phyloP scores from a whole-genome alignment of 2,329 filamentous ascomycete species.

The Aspergillus puulaauensis region DNA sequence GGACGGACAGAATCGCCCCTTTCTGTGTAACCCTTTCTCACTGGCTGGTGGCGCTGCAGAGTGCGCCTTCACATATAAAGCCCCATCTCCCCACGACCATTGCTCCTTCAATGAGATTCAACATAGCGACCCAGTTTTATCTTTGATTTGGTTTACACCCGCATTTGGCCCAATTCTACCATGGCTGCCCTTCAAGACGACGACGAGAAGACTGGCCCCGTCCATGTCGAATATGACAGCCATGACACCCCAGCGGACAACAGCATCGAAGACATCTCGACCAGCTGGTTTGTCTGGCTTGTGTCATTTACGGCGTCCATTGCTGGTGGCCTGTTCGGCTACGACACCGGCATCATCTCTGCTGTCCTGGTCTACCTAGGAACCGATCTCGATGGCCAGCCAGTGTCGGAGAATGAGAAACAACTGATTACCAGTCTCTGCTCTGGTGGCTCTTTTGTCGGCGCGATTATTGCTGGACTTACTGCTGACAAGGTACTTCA shows the following conservation, averaged over 20 bases:
- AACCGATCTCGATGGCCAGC: constrained; percentile 39
- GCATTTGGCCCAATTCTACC: too few relatives aligned
- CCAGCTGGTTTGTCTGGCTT: constrained; percentile 41
- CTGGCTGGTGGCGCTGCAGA: not conserved
- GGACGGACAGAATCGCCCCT: not conserved
- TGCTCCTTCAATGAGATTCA: not conserved
- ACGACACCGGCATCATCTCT: constrained; percentile 50
- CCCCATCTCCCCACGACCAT: not conserved
- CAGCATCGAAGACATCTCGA: constrained; percentile 36
- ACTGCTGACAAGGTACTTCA: constrained; percentile 37
- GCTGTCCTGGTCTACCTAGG: constrained; percentile 41
- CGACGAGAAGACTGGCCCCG: constrained; percentile 1
- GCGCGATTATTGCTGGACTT: constrained; percentile 40
- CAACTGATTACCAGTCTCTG: constrained; percentile 56
- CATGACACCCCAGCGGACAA: not conserved
- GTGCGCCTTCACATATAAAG: not conserved
- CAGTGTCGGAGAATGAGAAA: constrained; percentile 45
- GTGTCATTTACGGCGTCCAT: constrained; percentile 38
- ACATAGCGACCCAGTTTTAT: too few relatives aligned
- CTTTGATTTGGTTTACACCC: too few relatives aligned
- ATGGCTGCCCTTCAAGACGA: too few relatives aligned
- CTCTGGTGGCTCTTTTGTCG: constrained; percentile 49
- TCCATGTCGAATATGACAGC: not conserved
- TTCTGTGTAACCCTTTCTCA: not conserved
- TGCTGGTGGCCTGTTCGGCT: constrained; percentile 37